Evolutionary conservation across 257 asterid genomes (phyloP).

Genomic region (Nicotiana sylvestris): DNA sequence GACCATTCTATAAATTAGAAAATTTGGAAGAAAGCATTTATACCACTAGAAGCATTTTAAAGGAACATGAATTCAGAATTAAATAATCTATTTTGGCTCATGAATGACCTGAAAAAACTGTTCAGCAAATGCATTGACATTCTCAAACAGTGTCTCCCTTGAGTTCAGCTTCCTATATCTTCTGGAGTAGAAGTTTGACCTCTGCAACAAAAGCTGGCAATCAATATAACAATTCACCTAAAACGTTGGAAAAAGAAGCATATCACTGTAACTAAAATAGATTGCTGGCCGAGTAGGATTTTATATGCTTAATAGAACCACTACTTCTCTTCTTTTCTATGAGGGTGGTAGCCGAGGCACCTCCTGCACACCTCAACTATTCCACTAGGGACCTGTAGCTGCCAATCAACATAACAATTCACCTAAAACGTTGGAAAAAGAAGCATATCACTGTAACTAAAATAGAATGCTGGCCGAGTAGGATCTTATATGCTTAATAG

Average conservation of each 20-base stretch:
- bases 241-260: background rate
- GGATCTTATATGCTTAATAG: background rate
- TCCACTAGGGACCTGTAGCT: background rate
- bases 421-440: background rate
- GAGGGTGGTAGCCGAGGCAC: too few species aligned
- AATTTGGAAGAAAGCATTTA: background rate
- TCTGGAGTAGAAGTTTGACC: constrained; percentile 36
- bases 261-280: background rate
- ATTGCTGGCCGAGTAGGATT: background rate
- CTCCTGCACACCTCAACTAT: too few species aligned
- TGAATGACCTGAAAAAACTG: constrained; percentile 61
- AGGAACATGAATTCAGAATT: background rate
- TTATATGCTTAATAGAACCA: background rate
- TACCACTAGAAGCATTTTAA: background rate
- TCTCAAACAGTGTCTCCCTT: constrained; percentile 44
- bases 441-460: background rate
- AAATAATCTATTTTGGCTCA: background rate
- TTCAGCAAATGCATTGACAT: constrained; percentile 67
- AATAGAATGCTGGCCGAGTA: background rate
- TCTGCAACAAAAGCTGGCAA: constrained; percentile 33
- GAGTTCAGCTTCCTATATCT: constrained; percentile 41
- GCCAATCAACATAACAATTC: background rate
- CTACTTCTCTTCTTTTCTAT: background rate
- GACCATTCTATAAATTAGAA: background rate
- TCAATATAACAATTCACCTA: background rate